These are phyloP conservation scores for Imleria badia DNA, from an alignment of 768 basidiomycete genomes.

Conservation along the genomic window DNA sequence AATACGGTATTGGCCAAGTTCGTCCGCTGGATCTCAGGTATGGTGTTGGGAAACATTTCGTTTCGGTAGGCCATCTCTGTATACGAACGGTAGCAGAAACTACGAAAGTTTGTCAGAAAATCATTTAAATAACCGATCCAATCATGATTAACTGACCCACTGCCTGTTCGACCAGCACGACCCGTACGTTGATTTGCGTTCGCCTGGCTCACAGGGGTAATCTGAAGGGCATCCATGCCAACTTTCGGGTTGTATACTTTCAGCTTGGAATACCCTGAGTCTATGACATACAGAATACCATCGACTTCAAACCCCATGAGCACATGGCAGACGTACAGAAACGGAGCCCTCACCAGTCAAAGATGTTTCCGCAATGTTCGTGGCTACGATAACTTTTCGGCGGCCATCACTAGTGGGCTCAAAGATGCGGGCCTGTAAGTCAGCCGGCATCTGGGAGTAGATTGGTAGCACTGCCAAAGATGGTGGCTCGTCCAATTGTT, in stretches of 20 bases:
- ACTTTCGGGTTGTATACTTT: slow-evolving; percentile 99
- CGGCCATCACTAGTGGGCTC: slow-evolving; percentile 92
- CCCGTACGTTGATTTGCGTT: slow-evolving; percentile 97
- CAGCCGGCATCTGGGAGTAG: slow-evolving; percentile 99
- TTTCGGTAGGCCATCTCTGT: slow-evolving; percentile 97
- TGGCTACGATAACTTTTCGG: slow-evolving; percentile 96
- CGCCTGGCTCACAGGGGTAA: slow-evolving; percentile 98
- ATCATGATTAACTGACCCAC: slow-evolving; percentile 59
- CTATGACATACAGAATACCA: slow-evolving; percentile 95
- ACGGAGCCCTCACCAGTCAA: slow-evolving; percentile 64
- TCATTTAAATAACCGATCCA: neutral
- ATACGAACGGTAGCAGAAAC: slow-evolving; percentile 94
- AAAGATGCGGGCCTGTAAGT: slow-evolving; percentile 97
- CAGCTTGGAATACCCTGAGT: slow-evolving; percentile 94
- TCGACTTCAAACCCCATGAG: slow-evolving; percentile 60
- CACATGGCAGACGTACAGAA: neutral
- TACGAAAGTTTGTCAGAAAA: slow-evolving; percentile 29
- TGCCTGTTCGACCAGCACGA: slow-evolving; percentile 94
- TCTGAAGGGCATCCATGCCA: slow-evolving; percentile 98
- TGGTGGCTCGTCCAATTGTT: slow-evolving; percentile 88
- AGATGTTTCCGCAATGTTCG: slow-evolving; percentile 98
- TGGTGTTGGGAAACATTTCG: slow-evolving; percentile 93
- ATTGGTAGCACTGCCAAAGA: slow-evolving; percentile 92
- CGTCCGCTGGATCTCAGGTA: slow-evolving; percentile 98
- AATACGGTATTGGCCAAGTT: slow-evolving; percentile 97